Evolutionary conservation across 1,139 yeast genomes (phyloP).

Genomic region (Geotrichum histeridarum): DNA sequence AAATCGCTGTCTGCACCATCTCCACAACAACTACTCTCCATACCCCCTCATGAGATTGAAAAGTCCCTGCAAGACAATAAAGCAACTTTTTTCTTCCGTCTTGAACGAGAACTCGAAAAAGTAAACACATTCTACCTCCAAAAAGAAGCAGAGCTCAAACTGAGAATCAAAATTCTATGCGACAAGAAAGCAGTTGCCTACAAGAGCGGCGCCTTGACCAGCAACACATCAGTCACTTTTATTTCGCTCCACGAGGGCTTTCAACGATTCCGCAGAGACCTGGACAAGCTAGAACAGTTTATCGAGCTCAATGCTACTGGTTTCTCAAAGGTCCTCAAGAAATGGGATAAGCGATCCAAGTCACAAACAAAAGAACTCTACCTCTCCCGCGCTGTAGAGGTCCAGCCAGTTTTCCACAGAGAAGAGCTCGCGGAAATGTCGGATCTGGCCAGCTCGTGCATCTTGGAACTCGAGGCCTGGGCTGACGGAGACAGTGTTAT

Average conservation of each 20-base stretch:
- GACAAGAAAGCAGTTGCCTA: conserved; percentile 64
- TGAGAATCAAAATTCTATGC: conserved; percentile 68
- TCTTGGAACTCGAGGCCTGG: conserved; percentile 80
- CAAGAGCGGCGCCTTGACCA: conserved; percentile 41
- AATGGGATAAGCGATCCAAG: conserved; percentile 96
- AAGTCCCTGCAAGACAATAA: conserved; percentile 78
- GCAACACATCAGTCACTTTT: conserved; percentile 52
- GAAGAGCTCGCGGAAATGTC: conserved; percentile 80
- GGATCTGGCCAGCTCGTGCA: conserved; percentile 70
- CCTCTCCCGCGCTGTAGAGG: conserved; percentile 85
- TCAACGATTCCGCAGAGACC: conserved; percentile 81
- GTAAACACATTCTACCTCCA: conserved; percentile 85
- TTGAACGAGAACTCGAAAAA: conserved; percentile 91
- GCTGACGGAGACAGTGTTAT: conserved; percentile 63
- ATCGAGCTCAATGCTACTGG: conserved; percentile 94
- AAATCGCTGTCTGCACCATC: conserved; percentile 38
- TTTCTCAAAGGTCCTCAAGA: conserved; percentile 86
- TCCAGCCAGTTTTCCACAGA: conserved; percentile 93
- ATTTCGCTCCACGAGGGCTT: conserved; percentile 77
- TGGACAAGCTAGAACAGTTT: conserved; percentile 83
- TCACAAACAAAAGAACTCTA: conserved; percentile 91
- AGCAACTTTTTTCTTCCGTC: conserved; percentile 85
- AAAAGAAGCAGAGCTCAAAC: conserved; percentile 76
- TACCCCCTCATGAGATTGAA: conserved; percentile 39
- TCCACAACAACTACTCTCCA: conserved; percentile 28